Evolutionary conservation across 495 filamentous ascomycete species (phyloP).

Genomic region (Margaritispora aquatica): DNA sequence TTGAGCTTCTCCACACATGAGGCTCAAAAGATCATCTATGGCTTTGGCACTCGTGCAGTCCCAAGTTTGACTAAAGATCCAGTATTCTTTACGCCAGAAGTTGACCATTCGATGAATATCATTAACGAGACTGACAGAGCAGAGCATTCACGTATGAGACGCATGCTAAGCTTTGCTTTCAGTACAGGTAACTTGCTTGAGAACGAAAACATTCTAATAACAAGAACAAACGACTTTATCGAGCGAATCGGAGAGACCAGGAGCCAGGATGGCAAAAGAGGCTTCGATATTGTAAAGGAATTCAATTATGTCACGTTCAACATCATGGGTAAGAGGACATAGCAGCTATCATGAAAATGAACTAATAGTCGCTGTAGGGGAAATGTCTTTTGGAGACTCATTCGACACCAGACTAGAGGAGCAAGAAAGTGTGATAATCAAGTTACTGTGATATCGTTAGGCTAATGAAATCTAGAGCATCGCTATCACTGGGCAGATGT

Average conservation of each 20-base stretch:
- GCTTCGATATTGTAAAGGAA: slow-evolving; percentile 32
- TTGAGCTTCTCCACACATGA: slow-evolving; percentile 29
- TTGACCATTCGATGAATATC: slow-evolving; percentile 13
- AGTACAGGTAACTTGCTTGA: slow-evolving; percentile 6
- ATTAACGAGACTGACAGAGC: slow-evolving; percentile 11
- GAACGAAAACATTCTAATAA: slow-evolving; percentile 6
- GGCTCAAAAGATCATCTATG: slow-evolving; percentile 59
- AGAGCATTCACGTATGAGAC: slow-evolving; percentile 9
- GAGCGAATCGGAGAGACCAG: not conserved
- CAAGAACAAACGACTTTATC: slow-evolving; percentile 11
- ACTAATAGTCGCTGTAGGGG: not conserved
- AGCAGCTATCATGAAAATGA: too few relatives aligned
- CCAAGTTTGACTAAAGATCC: slow-evolving; percentile 8
- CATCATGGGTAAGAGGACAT: slow-evolving; percentile 43
- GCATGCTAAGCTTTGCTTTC: slow-evolving; percentile 10
- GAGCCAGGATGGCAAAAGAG: slow-evolving; percentile 4
- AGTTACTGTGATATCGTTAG: not conserved
- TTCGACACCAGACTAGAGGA: slow-evolving; percentile 9
- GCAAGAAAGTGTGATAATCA: not conserved
- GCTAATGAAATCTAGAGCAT: not conserved
- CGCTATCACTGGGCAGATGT: slow-evolving; percentile 10
- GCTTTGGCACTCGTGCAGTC: slow-evolving; percentile 42
- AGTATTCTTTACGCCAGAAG: slow-evolving; percentile 9
- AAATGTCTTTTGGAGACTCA: slow-evolving; percentile 13
- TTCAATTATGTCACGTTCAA: slow-evolving; percentile 44